Evolutionary conservation across 1,284 basidiomycete species (phyloP), one percentile per base, ranked within the genome.

Genomic region (Phlebopus sp.): DNA sequence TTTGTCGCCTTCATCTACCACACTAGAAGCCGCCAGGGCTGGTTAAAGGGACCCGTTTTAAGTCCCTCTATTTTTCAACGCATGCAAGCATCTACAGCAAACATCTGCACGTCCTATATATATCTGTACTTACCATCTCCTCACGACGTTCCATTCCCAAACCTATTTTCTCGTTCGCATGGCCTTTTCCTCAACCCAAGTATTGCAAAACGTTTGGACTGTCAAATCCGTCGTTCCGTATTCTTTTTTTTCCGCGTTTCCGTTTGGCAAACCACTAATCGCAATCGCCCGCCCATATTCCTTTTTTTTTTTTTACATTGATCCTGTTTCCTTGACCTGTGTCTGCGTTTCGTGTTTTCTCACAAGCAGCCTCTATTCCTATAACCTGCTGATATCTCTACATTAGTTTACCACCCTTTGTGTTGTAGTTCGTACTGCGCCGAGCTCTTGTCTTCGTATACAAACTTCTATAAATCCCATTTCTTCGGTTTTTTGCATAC

Each of bases 1-100:
- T 59, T 68, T 78, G 65, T 73, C 78, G 58, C 71, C 73, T 60
- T 68, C 72, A 58, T 66, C 71, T 63, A 73, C 68, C 68, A 77
- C 75, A 67, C 61, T 81, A 81, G 81, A 81, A 71, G 76, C 75
- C 69, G 60, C 68, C 62, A 71, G 68, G 58, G 70, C 65, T 61
- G 69, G 69, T 63, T 74, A 70, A 73, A 63, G 55, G 63, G 63
- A 50, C 62, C 57, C 64, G 60, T 67, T 63, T 68, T 67, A 67
- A 55, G 44, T 67, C 55, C 59, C 62, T 69, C 59, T 58, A 63
- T 62, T 67, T 68, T 68, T 59, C 42, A 56, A 62, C 54, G 64
- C 63, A 65, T 63, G 67, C 53, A 69, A 69, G 60, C 63, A 69
- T 66, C 67, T 68, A 69, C 64, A 66, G 59, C 65, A 66, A 62